A percentile compares a stretch with the other conserved stretches of the same genome.
These are phyloP conservation scores for Fusarium keratoplasticum DNA, from an alignment of 2,329 filamentous ascomycete genomes.

Conservation along the genomic window DNA sequence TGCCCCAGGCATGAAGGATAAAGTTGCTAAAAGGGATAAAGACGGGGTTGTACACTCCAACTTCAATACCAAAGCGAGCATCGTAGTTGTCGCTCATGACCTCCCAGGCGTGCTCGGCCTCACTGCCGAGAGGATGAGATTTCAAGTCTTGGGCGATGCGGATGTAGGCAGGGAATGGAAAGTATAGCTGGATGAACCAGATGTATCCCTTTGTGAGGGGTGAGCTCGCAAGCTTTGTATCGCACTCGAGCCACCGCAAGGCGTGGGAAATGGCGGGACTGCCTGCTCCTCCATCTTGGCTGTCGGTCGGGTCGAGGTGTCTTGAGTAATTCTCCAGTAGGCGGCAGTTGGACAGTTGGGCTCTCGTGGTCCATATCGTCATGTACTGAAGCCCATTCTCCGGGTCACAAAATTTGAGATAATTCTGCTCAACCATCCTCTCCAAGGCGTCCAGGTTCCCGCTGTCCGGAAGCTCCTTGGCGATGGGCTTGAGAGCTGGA, in stretches of 20 bases:
- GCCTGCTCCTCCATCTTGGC: conserved; percentile 44
- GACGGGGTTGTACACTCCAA: not conserved
- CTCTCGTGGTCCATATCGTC: conserved; percentile 53
- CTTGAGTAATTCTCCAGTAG: conserved; percentile 62
- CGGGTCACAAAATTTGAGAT: conserved; percentile 55
- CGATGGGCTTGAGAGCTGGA: conserved; percentile 46
- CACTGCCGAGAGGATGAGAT: not conserved
- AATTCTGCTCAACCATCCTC: conserved; percentile 57
- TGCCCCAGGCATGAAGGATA: not conserved
- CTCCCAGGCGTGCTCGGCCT: not conserved
- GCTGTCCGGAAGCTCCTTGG: conserved; percentile 33
- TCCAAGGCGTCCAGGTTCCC: conserved; percentile 52
- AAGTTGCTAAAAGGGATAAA: not conserved
- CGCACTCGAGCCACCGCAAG: conserved; percentile 51
- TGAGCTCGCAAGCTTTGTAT: conserved; percentile 49
- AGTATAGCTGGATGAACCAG: conserved; percentile 53
- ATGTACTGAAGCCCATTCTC: conserved; percentile 56
- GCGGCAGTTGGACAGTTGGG: conserved; percentile 59
- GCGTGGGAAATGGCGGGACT: conserved; percentile 48
- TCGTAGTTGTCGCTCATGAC: conserved; percentile 2
- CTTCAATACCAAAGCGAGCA: not conserved
- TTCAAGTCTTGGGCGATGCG: conserved; percentile 52
- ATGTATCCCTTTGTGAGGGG: conserved; percentile 48
- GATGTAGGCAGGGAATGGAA: conserved; percentile 56
- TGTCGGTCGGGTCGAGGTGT: conserved; percentile 28